Evolutionary conservation across 352 stramenopile species (phyloP).

Genomic region (Albugo laibachii): DNA sequence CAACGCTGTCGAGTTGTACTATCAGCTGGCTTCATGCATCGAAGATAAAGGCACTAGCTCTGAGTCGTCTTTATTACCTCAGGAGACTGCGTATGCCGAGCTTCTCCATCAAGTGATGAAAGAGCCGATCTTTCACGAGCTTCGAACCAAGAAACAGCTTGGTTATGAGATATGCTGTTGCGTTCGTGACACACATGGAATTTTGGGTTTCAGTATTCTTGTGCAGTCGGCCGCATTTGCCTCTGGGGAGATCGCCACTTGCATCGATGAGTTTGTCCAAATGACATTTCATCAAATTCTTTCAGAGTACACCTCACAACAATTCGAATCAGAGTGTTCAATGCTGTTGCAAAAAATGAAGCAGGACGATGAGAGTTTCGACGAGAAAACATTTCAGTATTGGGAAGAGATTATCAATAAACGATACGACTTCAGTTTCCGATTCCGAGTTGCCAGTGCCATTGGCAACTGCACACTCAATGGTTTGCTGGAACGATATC

Average conservation of each 20-base stretch:
- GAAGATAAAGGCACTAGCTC: constrained; percentile 3
- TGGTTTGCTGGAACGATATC: constrained; percentile 24
- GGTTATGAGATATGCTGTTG: constrained; percentile 79
- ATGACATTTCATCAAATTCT: not conserved
- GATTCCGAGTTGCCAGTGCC: constrained; percentile 15
- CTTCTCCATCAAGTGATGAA: constrained; percentile 79
- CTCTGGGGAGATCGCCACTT: constrained; percentile 33
- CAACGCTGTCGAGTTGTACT: constrained; percentile 75
- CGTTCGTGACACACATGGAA: constrained; percentile 57
- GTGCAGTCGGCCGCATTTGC: constrained; percentile 60
- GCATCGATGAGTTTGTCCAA: constrained; percentile 46
- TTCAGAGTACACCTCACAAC: not conserved
- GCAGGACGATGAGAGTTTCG: constrained; percentile 1
- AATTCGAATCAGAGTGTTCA: not conserved
- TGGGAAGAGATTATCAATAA: constrained; percentile 8
- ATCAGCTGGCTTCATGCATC: constrained; percentile 59
- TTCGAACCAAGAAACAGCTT: constrained; percentile 78
- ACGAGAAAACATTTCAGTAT: constrained; percentile 5
- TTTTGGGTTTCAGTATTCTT: constrained; percentile 69
- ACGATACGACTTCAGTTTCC: constrained; percentile 27
- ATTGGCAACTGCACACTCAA: constrained; percentile 19
- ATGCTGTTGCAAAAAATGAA: not conserved
- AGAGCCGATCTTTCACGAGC: constrained; percentile 69
- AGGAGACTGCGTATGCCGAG: constrained; percentile 41
- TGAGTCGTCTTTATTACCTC: not conserved